Conservation (phyloP, 805 yeast species). For the Jamesozyma jinghongensis region DNA sequence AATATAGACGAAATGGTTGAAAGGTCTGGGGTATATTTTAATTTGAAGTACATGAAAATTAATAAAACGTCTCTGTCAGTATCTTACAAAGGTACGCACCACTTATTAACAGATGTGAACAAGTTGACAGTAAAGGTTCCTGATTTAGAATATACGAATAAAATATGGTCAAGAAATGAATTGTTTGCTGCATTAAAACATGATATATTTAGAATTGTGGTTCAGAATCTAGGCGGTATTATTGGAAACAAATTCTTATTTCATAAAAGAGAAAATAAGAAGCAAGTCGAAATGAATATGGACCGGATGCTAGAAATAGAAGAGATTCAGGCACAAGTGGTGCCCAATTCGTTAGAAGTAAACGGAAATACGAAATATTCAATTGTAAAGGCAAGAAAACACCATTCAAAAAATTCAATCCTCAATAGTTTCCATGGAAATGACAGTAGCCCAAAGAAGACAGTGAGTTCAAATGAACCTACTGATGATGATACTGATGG, state of each 20-base stretch:
- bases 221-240: slow-evolving; percentile 52
- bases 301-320: slow-evolving; percentile 12
- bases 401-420: too few species aligned
- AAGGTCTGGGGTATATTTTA: slow-evolving; percentile 61
- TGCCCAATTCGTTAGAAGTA: background rate
- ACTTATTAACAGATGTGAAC: slow-evolving; percentile 49
- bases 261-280: slow-evolving; percentile 32
- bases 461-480: too few species aligned
- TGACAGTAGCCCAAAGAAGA: too few species aligned
- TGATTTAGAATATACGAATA: slow-evolving; percentile 35
- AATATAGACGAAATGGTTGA: slow-evolving; percentile 55
- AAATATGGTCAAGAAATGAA: slow-evolving; percentile 52
- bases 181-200: slow-evolving; percentile 42
- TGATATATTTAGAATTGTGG: slow-evolving; percentile 47
- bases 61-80: slow-evolving; percentile 43
- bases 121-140: slow-evolving; percentile 47
- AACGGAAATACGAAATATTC: slow-evolving; percentile 1
- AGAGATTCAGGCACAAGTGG: slow-evolving; percentile 1
- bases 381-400: slow-evolving; percentile 1
- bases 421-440: too few species aligned
- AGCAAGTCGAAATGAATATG: slow-evolving; percentile 15
- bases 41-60: slow-evolving; percentile 48
- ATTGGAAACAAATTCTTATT: slow-evolving; percentile 51
- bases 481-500: slow-evolving; percentile 4
- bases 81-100: slow-evolving; percentile 60